Evolutionary conservation across 2,329 filamentous ascomycete species (phyloP), one percentile per base, ranked within the genome.

Genomic region (Ophiocordyceps polyrhachis-furcata): DNA sequence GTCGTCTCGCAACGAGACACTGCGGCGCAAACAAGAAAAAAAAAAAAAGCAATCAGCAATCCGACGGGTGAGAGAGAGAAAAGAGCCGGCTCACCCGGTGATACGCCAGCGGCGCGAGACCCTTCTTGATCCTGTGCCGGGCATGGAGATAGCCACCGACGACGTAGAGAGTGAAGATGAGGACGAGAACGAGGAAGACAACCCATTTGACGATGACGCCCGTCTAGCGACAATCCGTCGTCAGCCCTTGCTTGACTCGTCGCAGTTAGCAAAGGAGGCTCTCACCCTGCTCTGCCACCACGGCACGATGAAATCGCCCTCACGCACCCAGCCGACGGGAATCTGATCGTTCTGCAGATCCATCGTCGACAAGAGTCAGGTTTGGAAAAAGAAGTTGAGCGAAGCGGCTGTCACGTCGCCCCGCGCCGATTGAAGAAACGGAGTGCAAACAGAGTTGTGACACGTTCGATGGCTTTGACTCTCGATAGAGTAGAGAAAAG

Each of bases 141-240:
- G 83, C 84, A 61, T 89, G 84, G 42, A 74, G 62, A 58, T 82
- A 81, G 48, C 81, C 82, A 47, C 74, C 67, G 45, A 83, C 51
- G 53, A 87, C 66, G 67, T 78, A 85, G 40, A 68, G 53, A 44
- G 75, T 58, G 54, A 84, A 61, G 48, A 76, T 46, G 45, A 70
- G 47, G 52, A 83, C 65, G 50, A 89, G 57, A 49, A 67, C 63
- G 48, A 73, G 71, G 55, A 88, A 75, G 48, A 89, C 62, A 42
- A 71, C 68, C 74, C 82, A 89, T 61, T 84, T 83, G 53, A 86
- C 66, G 47, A 79, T 78, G 46, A 71, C 61, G 46, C 76, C 79
- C 32, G 69, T 71, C 76, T 82, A 48, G 11, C 15, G 5, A 37
- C 15, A 17, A 8, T 17, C 15, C 40, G 32, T 6, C n/a, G 32